Percentiles rank a stretch among this genome's conserved stretches.
These are phyloP conservation scores for Collybia sp. DNA, from an alignment of 768 basidiomycete genomes.

Conservation along the genomic window DNA sequence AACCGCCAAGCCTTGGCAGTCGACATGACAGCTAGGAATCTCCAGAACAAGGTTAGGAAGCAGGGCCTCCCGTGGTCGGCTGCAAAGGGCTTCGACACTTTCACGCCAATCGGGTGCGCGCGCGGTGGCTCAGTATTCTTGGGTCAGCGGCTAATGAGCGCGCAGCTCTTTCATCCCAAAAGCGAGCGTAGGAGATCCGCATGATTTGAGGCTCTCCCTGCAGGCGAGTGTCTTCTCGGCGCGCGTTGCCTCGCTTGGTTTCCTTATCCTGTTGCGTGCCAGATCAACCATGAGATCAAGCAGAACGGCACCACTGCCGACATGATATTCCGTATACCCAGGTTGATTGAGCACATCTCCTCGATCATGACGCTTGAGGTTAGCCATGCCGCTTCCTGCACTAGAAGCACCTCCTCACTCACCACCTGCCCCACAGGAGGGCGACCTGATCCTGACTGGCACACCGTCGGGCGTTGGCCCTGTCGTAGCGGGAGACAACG, in stretches of 20 bases:
- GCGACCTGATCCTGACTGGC: constrained; percentile 87
- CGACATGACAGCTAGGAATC: constrained; percentile 94
- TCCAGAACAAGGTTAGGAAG: constrained; percentile 91
- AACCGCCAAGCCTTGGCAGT: constrained; percentile 72
- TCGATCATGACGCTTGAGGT: constrained; percentile 98
- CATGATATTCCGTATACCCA: constrained; percentile 92
- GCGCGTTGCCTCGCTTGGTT: too few species aligned
- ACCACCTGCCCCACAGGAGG: constrained; percentile 54
- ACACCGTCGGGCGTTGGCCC: constrained; percentile 91
- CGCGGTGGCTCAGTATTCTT: not conserved
- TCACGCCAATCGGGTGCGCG: constrained; percentile 80
- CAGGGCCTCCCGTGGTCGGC: constrained; percentile 97
- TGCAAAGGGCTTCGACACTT: constrained; percentile 96
- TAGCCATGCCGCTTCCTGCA: constrained; percentile 8
- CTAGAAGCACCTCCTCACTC: not conserved
- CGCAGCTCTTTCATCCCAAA: constrained; percentile 79
- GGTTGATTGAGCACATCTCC: constrained; percentile 85
- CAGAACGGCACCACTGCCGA: constrained; percentile 83
- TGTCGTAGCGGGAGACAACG: constrained; percentile 66
- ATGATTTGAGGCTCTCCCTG: constrained; percentile 72
- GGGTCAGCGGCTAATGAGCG: too few species aligned
- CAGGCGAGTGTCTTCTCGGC: constrained; percentile 39
- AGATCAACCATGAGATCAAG: constrained; percentile 83
- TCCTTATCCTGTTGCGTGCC: too few species aligned
- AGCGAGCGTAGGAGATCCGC: constrained; percentile 58